Evolutionary conservation across 2,329 filamentous ascomycete species (phyloP).

Genomic region (Aspergillus candidus): DNA sequence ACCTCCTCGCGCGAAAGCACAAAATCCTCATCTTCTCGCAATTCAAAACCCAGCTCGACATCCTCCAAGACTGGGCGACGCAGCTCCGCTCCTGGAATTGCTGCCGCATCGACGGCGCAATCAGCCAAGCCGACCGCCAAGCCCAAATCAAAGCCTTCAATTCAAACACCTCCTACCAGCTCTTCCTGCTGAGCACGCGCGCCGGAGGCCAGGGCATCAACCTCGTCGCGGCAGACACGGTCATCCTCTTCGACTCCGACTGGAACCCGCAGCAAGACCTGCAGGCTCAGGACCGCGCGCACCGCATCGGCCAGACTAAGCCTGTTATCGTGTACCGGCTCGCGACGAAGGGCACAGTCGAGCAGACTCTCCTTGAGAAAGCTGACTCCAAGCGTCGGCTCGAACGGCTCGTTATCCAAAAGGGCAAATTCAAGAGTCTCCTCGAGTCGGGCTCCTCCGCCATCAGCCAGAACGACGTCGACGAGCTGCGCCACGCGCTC

Average conservation of each 20-base stretch:
- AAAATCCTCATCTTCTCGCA: conserved; percentile 96
- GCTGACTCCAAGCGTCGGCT: conserved; percentile 87
- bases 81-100: conserved; percentile 72
- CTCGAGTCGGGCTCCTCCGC: conserved; percentile 46
- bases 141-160: conserved; percentile 71
- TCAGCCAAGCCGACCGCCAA: conserved; percentile 66
- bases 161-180: conserved; percentile 55
- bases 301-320: conserved; percentile 86
- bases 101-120: conserved; percentile 85
- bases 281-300: conserved; percentile 90
- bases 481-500: conserved; percentile 58
- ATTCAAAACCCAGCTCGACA: conserved; percentile 89
- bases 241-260: conserved; percentile 82
- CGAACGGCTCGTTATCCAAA: conserved; percentile 92
- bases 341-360: conserved; percentile 86
- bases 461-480: conserved; percentile 46
- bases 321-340: conserved; percentile 92
- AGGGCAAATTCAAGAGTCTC: conserved; percentile 73
- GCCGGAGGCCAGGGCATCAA: conserved; percentile 96
- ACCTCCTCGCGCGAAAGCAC: conserved; percentile 66
- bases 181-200: conserved; percentile 85
- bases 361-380: conserved; percentile 77
- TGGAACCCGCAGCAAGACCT: conserved; percentile 98
- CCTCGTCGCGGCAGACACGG: conserved; percentile 82
- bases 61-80: conserved; percentile 77